phyloP scores from a whole-genome alignment of 805 yeast genomes.

The Saturnispora sekii region DNA sequence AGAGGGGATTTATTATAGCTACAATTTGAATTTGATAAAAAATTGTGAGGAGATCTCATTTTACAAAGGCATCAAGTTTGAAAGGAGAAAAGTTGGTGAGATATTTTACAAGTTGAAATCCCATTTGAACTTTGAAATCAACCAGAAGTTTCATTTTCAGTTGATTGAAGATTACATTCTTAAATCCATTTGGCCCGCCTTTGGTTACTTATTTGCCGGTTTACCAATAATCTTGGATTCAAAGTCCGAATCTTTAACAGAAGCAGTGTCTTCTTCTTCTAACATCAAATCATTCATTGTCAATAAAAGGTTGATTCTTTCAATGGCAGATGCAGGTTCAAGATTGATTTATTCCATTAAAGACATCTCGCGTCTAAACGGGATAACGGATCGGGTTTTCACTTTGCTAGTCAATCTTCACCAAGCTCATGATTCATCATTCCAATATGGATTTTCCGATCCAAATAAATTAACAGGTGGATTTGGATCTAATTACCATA shows the following conservation, averaged over 20 bases:
- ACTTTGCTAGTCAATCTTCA: constrained; percentile 67
- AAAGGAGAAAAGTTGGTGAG: constrained; percentile 52
- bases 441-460: constrained; percentile 35
- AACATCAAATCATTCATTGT: constrained; percentile 84
- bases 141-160: constrained; percentile 59
- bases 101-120: constrained; percentile 45
- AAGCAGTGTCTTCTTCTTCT: constrained; percentile 19
- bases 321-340: constrained; percentile 92
- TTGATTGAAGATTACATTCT: constrained; percentile 77
- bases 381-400: constrained; percentile 82
- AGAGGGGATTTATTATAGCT: constrained; percentile 84
- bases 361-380: constrained; percentile 83
- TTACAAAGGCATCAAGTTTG: constrained; percentile 79
- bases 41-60: constrained; percentile 93
- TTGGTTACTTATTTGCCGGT: constrained; percentile 87
- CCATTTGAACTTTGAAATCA: constrained; percentile 29
- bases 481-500: constrained; percentile 23
- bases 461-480: constrained; percentile 17
- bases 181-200: constrained; percentile 90
- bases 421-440: constrained; percentile 61
- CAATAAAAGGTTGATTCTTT: constrained; percentile 81
- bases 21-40: constrained; percentile 74
- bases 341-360: constrained; percentile 90
- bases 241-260: background rate
- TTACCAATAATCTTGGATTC: constrained; percentile 67